Evolutionary conservation across 352 stramenopile species (phyloP), one percentile per base, ranked within the genome.

Genomic region (Globisporangium echinulatum): DNA sequence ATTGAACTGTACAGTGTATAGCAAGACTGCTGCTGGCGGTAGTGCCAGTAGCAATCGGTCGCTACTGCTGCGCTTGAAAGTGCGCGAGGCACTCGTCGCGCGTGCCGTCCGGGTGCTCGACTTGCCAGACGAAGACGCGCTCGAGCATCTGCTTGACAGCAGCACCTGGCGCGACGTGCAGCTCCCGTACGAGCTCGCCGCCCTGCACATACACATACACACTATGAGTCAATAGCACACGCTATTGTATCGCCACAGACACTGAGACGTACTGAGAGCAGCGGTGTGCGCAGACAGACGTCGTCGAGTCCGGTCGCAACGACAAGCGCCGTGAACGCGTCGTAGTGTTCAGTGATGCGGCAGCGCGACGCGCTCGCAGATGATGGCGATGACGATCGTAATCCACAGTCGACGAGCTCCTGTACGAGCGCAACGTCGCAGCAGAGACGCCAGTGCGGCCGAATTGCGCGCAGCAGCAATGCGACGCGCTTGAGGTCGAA

Each of bases 131-230:
- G n/a, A 92, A 52, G 48, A 88, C 66, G 38, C 63, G 59, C 48
- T 90, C 78, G 0, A 89, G 66, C 57, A 83, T 68, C 37, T 75
- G 63, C 58, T 87, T 87, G 53, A 92, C 75, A 4, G 65, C 61
- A 0, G 82, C 79, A 13, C 82, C 82, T 50, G 76, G 77, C 58
- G 79, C 72, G 19, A 92, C 66, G 2, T 63, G 64, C 7, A 88
- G 62, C 46, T 75, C 69, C 53, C 77, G 82, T 38, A 88, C 82
- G 14, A 90, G 55, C 15, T 92, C 79, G 14, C 87, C 88, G 17
- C 82, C 82, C 82, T 92, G 4, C 2, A 38, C 8, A 33, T 14
- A 63, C 15, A 54, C 46, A 66, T 61, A 54, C 19, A 48, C 11
- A 66, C n/a, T 56, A 40, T n/a, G n/a, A n/a, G n/a, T n/a, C n/a